Base-by-base conservation (phyloP, 331 rosid genomes). In the Arachis monticola region DNA sequence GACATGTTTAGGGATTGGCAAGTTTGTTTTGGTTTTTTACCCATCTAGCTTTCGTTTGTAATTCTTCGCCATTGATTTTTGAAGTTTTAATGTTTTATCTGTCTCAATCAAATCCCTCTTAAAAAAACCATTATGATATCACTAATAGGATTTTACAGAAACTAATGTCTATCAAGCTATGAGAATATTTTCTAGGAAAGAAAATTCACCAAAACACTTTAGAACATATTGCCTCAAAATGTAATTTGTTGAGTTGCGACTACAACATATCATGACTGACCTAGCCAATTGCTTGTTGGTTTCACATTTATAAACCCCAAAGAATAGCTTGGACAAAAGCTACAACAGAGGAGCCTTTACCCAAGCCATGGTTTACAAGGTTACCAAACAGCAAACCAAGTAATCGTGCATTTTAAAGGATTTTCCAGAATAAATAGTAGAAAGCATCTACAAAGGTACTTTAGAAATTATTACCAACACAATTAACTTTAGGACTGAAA, bases 401-500 rank as follows among this genome's bases (percentile, higher is more conserved):
- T 11, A 8, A 67, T 63, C 42, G 30, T 55, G 66, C 57, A 63
- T 59, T 57, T 41, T 40, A 46, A 82, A 70, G 10, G 42, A 77
- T 31, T 67, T 35, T 80, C 44, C 38, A 2, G 56, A 55, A 72
- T 13, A 71, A 72, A 76, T 10, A 64, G 41, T 66, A 67, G 66
- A 65, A 48, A 75, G 22, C 45, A 67, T 27, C 30, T 27, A 76
- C 83, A 63, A 82, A 75, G 6, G 41, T 47, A 22, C 31, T 70
- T 70, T 61, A 59, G 58, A 61, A 60, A 70, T 60, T 38, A 64
- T 88, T 93, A 93, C 98, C 98, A 80, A 93, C 97, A 65, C 98
- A 93, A 10, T 91, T 93, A 80, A 93, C 86, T 89, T 86, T 90
- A 7, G 99, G 82, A 84, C 97, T 95, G 91, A 95, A 95, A 70